Base-by-base conservation (phyloP, 108 stramenopile genomes). In the Pelagomonas calceolata region DNA sequence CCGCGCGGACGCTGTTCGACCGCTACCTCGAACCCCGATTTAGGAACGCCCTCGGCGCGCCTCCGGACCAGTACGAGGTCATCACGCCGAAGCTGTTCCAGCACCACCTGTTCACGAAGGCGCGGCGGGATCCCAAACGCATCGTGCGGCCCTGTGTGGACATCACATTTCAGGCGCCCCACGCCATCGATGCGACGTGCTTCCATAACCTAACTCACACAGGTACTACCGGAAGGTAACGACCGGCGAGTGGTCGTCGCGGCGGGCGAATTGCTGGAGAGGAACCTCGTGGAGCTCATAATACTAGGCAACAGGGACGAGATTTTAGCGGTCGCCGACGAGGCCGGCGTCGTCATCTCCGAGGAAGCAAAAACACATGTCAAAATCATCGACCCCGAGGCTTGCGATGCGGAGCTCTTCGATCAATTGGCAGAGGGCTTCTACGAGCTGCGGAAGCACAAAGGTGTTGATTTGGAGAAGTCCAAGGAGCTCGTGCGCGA, bases 371-470 rank as follows among this genome's bases (percentile, higher is more conserved):
- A n/a, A n/a, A n/a, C n/a, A n/a, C n/a, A n/a, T 7, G 35, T 76
- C 17, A 37, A 70, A 32, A 32, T 70, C 36, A 65, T 76, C 46
- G 60, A 70, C 30, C 75, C 75, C 33, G 34, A 35, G 68, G 34
- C 18, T 5, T 70, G 46, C 43, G 69, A 70, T 16, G 34, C 70
- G 1, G 71, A 73, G 21, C 34, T 66, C 31, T 65, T 75, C n/a
- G n/a, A 30, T 77, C 76, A 36, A 74, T 76, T 37, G 76, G 74
- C 36, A 29, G 66, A 7, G 66, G 74, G 67, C 76, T 76, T 34
- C 76, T 76, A n/a, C n/a, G n/a, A n/a, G 45, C 44, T 75, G 31
- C 64, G 79, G 51, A 76, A 83, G 51, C 64, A 77, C 69, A 83
- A 83, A 37, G 79, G 73, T 0, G 35, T 80, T 66, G 78, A 72